Evolutionary conservation across 2,329 filamentous ascomycete genomes (phyloP).

Genomic region (Alternaria angustiovoidea): DNA sequence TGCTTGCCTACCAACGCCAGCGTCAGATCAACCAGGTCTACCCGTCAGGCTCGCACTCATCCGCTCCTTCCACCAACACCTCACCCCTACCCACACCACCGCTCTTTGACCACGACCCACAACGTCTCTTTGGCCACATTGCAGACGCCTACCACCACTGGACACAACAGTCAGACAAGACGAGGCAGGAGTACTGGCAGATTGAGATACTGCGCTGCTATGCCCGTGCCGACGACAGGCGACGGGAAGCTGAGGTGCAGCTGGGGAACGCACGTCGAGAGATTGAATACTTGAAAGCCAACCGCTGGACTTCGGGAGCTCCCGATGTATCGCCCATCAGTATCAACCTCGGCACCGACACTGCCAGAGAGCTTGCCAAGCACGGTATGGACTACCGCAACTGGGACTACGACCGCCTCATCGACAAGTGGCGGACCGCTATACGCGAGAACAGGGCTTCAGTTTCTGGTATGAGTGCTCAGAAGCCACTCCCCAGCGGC

Average conservation of each 20-base stretch:
- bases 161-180: conserved; percentile 67
- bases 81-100: conserved; percentile 50
- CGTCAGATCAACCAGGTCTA: conserved; percentile 47
- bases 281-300: conserved; percentile 52
- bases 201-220: conserved; percentile 57
- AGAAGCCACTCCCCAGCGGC: conserved; percentile 42
- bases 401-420: conserved; percentile 53
- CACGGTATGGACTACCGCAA: conserved; percentile 49
- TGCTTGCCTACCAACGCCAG: conserved; percentile 54
- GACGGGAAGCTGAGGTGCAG: conserved; percentile 48
- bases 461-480: conserved; percentile 43
- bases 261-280: conserved; percentile 53
- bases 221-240: conserved; percentile 51
- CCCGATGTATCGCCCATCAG: conserved; percentile 44
- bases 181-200: conserved; percentile 56
- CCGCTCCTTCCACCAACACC: conserved; percentile 37
- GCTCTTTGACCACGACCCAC: conserved; percentile 67
- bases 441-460: conserved; percentile 44
- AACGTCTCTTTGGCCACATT: conserved; percentile 76
- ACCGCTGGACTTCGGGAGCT: conserved; percentile 36
- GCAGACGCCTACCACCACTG: conserved; percentile 81
- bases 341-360: conserved; percentile 48
- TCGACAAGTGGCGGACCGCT: conserved; percentile 51
- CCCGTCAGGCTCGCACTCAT: conserved; percentile 37
- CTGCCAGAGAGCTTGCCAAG: conserved; percentile 50